Percentiles rank a stretch among this genome's conserved stretches.
These are phyloP conservation scores for Salicornia ramosissima DNA, from an alignment of 148 eudicot species.

Conservation along the genomic window DNA sequence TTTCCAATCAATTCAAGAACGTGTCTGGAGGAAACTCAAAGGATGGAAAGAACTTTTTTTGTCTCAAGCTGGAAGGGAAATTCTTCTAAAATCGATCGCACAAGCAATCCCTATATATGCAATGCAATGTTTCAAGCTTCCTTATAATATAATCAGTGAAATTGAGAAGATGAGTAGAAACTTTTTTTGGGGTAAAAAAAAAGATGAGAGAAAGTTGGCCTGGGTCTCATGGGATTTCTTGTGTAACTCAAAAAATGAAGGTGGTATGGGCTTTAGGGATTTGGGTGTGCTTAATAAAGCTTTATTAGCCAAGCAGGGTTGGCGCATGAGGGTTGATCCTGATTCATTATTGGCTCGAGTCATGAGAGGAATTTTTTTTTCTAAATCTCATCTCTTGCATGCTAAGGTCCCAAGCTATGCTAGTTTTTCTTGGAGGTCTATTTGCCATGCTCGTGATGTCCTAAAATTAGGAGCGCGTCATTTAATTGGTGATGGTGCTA, in stretches of 20 bases:
- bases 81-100: neutral
- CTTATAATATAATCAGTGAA: neutral
- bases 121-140: neutral
- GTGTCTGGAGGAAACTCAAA: no score
- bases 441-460: neutral
- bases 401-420: neutral
- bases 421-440: neutral
- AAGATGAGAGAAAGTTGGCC: neutral
- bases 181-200: slow-evolving; percentile 1
- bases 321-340: neutral
- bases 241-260: neutral
- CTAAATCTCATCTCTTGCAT: neutral
- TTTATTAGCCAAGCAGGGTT: neutral
- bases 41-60: no score
- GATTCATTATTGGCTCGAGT: neutral
- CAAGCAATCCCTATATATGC: neutral
- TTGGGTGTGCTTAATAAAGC: neutral
- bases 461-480: neutral
- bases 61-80: neutral
- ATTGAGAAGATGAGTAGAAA: neutral
- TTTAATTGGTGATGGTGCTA: neutral
- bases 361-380: neutral
- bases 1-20: no score
- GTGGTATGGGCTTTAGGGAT: neutral
- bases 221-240: neutral